phyloP scores from a whole-genome alignment of 495 filamentous ascomycete species.

The Penicilliopsis zonata region DNA sequence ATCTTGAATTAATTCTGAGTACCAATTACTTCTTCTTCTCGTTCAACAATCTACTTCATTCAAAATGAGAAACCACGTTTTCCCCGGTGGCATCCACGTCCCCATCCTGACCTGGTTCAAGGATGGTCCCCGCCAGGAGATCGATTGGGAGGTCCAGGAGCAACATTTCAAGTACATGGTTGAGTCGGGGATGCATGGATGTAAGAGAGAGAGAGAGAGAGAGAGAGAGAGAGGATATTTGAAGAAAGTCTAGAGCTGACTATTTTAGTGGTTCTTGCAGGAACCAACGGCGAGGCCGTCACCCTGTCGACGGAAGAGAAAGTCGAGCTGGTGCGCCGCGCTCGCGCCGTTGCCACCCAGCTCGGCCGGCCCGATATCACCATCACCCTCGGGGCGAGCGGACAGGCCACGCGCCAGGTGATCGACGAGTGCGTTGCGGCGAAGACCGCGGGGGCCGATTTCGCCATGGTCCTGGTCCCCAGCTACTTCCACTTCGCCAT shows the following conservation, averaged over 20 bases:
- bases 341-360: conserved; percentile 10
- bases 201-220: conserved; percentile 2
- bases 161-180: conserved; percentile 19
- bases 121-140: conserved; percentile 14
- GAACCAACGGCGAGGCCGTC: conserved; percentile 23
- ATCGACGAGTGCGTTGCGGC: conserved; percentile 9
- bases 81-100: conserved; percentile 21
- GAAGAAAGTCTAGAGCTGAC: background rate
- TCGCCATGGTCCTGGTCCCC: conserved; percentile 64
- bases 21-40: no score
- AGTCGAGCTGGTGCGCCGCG: conserved; percentile 8
- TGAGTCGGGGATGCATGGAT: conserved; percentile 16
- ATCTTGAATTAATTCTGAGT: no score
- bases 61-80: conserved; percentile 4
- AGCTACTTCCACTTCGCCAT: conserved; percentile 58
- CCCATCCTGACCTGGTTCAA: conserved; percentile 24
- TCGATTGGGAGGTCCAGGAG: conserved; percentile 21
- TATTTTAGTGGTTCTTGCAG: conserved; percentile 17
- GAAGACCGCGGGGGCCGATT: conserved; percentile 53
- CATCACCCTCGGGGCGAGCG: conserved; percentile 16
- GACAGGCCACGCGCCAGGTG: conserved; percentile 10
- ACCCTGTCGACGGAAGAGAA: conserved; percentile 15
- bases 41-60: no score
- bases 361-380: conserved; percentile 11
- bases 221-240: conserved; percentile 5